Conservation (phyloP, 495 filamentous ascomycete species). For the Penicillium coffeae region DNA sequence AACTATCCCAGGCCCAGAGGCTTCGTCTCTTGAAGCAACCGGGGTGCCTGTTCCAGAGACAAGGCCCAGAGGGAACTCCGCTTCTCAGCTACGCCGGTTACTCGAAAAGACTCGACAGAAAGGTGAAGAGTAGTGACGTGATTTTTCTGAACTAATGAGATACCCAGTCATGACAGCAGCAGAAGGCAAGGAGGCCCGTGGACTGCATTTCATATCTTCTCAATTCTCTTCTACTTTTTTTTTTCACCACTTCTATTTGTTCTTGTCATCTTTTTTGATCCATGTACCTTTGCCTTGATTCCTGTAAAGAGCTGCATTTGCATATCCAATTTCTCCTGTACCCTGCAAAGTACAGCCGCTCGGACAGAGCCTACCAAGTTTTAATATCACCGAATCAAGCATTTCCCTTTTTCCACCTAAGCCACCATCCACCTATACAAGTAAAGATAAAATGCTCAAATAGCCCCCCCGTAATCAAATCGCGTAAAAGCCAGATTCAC, state of each 20-base stretch:
- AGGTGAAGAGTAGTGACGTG: slow-evolving; percentile 4
- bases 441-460: too few relatives aligned
- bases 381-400: not conserved
- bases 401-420: too few relatives aligned
- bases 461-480: too few relatives aligned
- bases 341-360: too few relatives aligned
- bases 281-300: slow-evolving; percentile 1
- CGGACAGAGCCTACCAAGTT: not conserved
- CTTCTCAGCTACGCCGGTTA: slow-evolving; percentile 19
- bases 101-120: slow-evolving; percentile 21
- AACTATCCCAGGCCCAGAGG: slow-evolving; percentile 16
- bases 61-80: slow-evolving; percentile 9
- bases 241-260: not conserved
- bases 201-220: not conserved
- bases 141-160: not conserved
- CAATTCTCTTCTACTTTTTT: not conserved
- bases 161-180: not conserved
- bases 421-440: too few relatives aligned
- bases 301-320: slow-evolving; percentile 5
- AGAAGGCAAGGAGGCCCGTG: not conserved
- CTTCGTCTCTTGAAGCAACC: slow-evolving; percentile 21
- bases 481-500: too few relatives aligned
- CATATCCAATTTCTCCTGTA: slow-evolving; percentile 1
- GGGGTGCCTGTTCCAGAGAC: slow-evolving; percentile 15
- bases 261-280: not conserved